Conservation (phyloP, 2,329 filamentous ascomycete species). For the Exophiala phaeomuriformis region DNA sequence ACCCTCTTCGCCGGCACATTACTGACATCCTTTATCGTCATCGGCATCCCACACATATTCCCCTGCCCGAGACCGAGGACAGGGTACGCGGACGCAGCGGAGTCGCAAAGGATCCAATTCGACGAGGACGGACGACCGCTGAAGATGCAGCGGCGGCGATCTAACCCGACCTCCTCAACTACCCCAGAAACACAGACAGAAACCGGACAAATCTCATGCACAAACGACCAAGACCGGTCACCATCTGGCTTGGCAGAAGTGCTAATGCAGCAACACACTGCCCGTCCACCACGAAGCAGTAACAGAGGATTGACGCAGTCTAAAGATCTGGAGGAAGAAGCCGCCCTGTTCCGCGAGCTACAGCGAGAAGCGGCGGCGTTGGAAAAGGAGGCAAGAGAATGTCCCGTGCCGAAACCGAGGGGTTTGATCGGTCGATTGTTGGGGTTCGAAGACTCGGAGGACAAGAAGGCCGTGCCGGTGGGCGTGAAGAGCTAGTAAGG, state of each 20-base stretch:
- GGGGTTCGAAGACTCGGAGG: constrained; percentile 22
- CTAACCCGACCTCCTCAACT: too few relatives aligned
- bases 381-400: constrained; percentile 55
- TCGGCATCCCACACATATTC: constrained; percentile 79
- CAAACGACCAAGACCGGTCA: constrained; percentile 29
- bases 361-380: constrained; percentile 37
- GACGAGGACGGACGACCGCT: constrained; percentile 38
- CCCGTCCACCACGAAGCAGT: too few relatives aligned
- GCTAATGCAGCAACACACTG: constrained; percentile 29
- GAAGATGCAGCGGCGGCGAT: too few relatives aligned
- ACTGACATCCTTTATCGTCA: constrained; percentile 81
- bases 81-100: constrained; percentile 62
- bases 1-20: constrained; percentile 94
- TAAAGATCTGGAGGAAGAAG: constrained; percentile 36
- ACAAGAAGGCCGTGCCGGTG: constrained; percentile 3
- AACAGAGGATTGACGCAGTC: constrained; percentile 1
- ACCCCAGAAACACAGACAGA: too few relatives aligned
- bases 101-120: constrained; percentile 29
- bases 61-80: constrained; percentile 79
- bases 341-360: constrained; percentile 38
- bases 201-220: too few relatives aligned
- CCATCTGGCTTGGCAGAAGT: neutral
- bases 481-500: constrained; percentile 7
- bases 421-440: constrained; percentile 69
- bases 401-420: constrained; percentile 83